Base-by-base conservation (phyloP, 768 basidiomycete species). In the Kwoniella sp. region DNA sequence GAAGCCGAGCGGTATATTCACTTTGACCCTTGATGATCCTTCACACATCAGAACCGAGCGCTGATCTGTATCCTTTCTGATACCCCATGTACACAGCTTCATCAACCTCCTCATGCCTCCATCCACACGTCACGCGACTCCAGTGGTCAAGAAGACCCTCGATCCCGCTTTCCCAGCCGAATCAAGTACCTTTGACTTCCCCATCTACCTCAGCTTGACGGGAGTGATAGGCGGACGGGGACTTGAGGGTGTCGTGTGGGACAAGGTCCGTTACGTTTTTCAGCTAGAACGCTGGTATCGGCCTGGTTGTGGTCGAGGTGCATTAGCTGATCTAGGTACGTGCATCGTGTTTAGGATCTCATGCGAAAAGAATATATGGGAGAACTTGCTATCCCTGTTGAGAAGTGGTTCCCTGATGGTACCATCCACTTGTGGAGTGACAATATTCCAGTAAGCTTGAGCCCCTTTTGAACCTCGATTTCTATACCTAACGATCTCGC, bases 311-410 rank as follows among this genome's bases (percentile, higher is more conserved):
- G 5, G 13, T 13, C 34, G 34, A 34, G 34, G 7, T 34, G 34
- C 34, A n/a, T n/a, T 34, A 5, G 34, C 34, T 34, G 34, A 45
- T 11, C 4, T 17, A 11, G 9, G 15, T 20, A 20, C 15, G 41
- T 45, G 41, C 20, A 17, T 9, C 15, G 15, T 20, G 2, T 22
- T 23, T 59, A 97, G 80, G 79, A 82, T 31, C 83, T 91, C 70
- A 79, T 93, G 73, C 86, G 85, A 73, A 96, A 93, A 82, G 95
- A 97, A 51, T 99, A 96, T 78, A 85, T 99, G 17, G 96, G 96
- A 17, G 95, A 99, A 80, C 85, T 86, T 4, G 86, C 88, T 0
- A 69, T 97, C 7, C 86, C 87, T 0, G 77, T 95, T n/a, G 88
- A 88, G 22, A 87, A 90, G 34, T 95, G 92, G 92, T 96, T 93